phyloP scores from a whole-genome alignment of 441 rosid genomes.

The Hypseocharis bilobata region DNA sequence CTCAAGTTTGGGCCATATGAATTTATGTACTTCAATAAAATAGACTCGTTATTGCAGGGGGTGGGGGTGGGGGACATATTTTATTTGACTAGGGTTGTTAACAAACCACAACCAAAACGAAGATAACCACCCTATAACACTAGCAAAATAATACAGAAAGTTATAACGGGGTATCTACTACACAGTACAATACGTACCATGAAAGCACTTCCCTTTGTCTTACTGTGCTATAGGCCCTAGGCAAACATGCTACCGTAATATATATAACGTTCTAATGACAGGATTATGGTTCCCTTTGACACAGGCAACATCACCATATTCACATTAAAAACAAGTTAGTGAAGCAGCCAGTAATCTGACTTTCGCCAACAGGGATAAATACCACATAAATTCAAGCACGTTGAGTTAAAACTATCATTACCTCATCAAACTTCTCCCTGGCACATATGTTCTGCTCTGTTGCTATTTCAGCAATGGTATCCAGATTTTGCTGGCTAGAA shows the following conservation, averaged over 20 bases:
- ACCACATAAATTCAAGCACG: not conserved
- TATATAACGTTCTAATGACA: not conserved
- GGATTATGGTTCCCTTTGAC: not conserved
- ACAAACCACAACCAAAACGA: not conserved
- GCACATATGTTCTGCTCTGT: constrained; percentile 52
- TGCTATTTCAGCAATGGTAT: constrained; percentile 43
- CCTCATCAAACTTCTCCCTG: constrained; percentile 61
- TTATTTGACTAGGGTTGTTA: not conserved
- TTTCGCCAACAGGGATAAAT: not conserved
- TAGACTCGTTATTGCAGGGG: not conserved
- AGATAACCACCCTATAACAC: no score
- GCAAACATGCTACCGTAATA: not conserved
- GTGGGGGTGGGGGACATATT: no score
- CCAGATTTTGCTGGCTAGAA: constrained; percentile 60
- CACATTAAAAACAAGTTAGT: not conserved
- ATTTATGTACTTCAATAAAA: not conserved
- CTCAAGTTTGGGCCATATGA: not conserved
- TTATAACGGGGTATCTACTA: not conserved
- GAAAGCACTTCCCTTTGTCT: not conserved
- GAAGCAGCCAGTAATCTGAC: not conserved
- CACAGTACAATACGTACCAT: not conserved
- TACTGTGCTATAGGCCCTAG: not conserved
- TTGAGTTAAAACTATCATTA: constrained; percentile 23
- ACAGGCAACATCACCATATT: constrained; percentile 5
- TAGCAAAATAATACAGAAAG: no score